Conservation (phyloP, 352 stramenopile species). For the Phytophthora lateralis region DNA sequence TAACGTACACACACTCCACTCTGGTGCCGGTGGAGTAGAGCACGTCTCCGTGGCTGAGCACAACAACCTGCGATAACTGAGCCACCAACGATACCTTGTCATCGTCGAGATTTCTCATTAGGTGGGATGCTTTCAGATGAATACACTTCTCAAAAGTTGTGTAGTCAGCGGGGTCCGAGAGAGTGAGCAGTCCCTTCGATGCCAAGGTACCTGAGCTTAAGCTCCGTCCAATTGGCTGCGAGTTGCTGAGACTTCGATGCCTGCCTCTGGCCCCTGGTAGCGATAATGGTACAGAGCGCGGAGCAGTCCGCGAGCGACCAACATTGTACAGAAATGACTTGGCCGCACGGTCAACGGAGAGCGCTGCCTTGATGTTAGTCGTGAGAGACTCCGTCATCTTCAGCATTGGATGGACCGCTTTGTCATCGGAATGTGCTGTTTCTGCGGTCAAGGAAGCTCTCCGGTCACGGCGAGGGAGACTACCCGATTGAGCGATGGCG, state of each 20-base stretch:
- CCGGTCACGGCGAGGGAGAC: constrained; percentile 61
- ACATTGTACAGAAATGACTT: constrained; percentile 84
- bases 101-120: constrained; percentile 85
- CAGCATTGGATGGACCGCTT: constrained; percentile 47
- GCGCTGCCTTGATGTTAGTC: constrained; percentile 66
- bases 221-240: constrained; percentile 30
- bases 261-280: constrained; percentile 37
- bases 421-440: constrained; percentile 13
- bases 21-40: constrained; percentile 54
- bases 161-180: constrained; percentile 61
- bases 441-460: constrained; percentile 39
- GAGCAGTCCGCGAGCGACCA: constrained; percentile 46
- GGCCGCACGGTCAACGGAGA: constrained; percentile 66
- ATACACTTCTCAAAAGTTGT: constrained; percentile 89
- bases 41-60: constrained; percentile 60
- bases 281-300: constrained; percentile 37
- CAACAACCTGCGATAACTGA: constrained; percentile 68
- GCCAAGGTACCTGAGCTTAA: constrained; percentile 28
- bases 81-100: constrained; percentile 83
- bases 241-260: constrained; percentile 48
- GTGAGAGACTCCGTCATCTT: constrained; percentile 61
- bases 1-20: constrained; percentile 62
- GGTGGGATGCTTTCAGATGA: constrained; percentile 79
- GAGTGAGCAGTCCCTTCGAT: constrained; percentile 38
- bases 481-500: constrained; percentile 67